Evolutionary conservation across 768 basidiomycete species (phyloP), one percentile per base, ranked within the genome.

Genomic region (Scleroderma bovista): DNA sequence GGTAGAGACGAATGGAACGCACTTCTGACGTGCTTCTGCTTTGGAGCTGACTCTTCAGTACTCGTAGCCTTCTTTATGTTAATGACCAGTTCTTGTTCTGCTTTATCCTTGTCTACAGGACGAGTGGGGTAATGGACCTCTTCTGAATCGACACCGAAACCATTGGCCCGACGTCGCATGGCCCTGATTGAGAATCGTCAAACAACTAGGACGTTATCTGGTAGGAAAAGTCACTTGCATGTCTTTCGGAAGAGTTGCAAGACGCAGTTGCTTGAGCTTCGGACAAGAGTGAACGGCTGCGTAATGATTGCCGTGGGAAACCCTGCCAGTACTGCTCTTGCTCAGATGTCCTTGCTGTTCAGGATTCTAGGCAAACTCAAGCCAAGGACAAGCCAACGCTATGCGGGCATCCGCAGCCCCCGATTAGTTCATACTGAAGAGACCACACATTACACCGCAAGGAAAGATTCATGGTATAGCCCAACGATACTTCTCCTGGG

Each of bases 11-110:
- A 47, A 20, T 37, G 41, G 47, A 38, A 76, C 86, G 66, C 71
- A 97, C 95, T 98, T 66, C 96, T 83, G 60, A 99, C 96, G 65
- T 99, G 96, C 66, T 99, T 99, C 78, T 97, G 94, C 70, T 99
- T 99, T 8, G 96, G 96, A 5, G 96, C 95, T 24, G 83, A 81
- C 73, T 98, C 96, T 45, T 99, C 96, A 37, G 92, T 75, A 62
- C 81, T 93, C 6, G 94, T 97, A 3, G 96, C 96, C 67, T 99
- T 99, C 79, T 99, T 99, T 69, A 99, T 94, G 64, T 95, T 93
- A 31, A 94, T 77, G 16, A 85, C 84, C 16, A 99, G 81, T 67
- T 98, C 96, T 48, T 85, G 79, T 66, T 99, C 96, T 41, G 93
- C 93, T 75, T 93, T 96, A 63, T 98, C 96, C 75, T 91, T 97